phyloP scores from a whole-genome alignment of 2,329 filamentous ascomycete species.

The Acrodontium crateriforme region DNA sequence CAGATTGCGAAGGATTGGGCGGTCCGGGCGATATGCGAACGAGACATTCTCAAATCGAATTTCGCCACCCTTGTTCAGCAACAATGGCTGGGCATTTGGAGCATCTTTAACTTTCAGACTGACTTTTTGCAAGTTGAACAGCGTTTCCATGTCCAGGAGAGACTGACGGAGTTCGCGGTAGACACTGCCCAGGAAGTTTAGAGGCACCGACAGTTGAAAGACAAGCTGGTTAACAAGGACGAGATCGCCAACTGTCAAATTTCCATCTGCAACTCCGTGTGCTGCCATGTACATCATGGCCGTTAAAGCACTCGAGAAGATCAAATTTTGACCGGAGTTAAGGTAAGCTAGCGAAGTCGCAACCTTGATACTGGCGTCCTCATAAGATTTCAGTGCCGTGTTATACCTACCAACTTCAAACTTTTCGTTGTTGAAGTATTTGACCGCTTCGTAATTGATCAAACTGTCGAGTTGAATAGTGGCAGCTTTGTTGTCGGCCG shows the following conservation, averaged over 20 bases:
- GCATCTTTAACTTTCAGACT: constrained; percentile 75
- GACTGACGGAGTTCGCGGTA: constrained; percentile 93
- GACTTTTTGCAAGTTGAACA: constrained; percentile 95
- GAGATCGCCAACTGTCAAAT: constrained; percentile 81
- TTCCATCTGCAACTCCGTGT: constrained; percentile 69
- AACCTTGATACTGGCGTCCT: constrained; percentile 91
- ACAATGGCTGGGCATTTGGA: constrained; percentile 57
- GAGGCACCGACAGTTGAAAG: constrained; percentile 89
- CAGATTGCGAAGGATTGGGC: constrained; percentile 75
- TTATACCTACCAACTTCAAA: constrained; percentile 90
- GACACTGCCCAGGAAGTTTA: constrained; percentile 96
- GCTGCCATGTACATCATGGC: constrained; percentile 98
- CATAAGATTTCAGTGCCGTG: constrained; percentile 69
- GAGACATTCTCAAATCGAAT: constrained; percentile 91
- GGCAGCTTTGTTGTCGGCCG: constrained; percentile 87
- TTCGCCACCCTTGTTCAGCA: constrained; percentile 64
- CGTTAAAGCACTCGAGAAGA: constrained; percentile 86
- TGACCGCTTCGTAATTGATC: constrained; percentile 98
- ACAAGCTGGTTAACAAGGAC: constrained; percentile 99
- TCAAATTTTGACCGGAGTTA: constrained; percentile 91
- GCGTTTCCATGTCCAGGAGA: constrained; percentile 92
- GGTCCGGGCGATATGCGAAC: constrained; percentile 79
- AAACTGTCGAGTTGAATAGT: constrained; percentile 92
- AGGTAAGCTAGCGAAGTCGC: constrained; percentile 84
- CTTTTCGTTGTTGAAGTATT: constrained; percentile 98